Evolutionary conservation across 306 rosid species (phyloP).

Genomic region (Morella rubra): DNA sequence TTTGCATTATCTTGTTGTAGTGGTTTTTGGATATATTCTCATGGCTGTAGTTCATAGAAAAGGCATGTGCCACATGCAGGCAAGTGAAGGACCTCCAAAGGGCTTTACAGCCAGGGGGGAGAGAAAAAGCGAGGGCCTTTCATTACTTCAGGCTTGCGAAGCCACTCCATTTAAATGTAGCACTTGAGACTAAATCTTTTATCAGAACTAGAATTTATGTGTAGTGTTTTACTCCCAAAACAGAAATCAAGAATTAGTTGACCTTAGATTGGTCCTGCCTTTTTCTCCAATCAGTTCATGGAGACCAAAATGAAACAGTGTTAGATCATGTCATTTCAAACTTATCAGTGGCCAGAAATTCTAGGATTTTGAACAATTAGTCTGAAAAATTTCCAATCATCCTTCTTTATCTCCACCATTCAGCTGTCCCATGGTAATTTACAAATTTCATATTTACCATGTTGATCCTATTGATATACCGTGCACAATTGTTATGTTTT

Average conservation of each 20-base stretch:
- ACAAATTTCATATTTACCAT: background rate
- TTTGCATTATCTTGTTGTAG: conserved; percentile 5
- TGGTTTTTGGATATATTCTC: background rate
- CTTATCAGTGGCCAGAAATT: background rate
- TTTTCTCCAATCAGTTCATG: background rate
- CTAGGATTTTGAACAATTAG: background rate
- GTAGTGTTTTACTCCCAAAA: background rate
- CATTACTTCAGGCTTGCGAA: background rate
- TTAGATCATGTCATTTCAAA: background rate
- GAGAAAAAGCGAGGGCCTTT: background rate
- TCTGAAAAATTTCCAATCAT: background rate
- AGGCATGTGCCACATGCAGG: background rate
- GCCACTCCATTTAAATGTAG: background rate
- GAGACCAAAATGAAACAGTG: background rate
- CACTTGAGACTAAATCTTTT: background rate
- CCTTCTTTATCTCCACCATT: conserved; percentile 1
- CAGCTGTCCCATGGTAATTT: background rate
- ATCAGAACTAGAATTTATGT: background rate
- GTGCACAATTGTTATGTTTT: background rate
- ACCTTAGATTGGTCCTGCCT: background rate
- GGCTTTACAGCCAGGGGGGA: too few species aligned
- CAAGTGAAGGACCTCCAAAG: too few species aligned
- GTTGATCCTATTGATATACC: background rate
- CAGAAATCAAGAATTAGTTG: background rate
- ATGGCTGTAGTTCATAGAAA: background rate